Conservation (phyloP, 495 filamentous ascomycete species). For the Podospora sp. region DNA sequence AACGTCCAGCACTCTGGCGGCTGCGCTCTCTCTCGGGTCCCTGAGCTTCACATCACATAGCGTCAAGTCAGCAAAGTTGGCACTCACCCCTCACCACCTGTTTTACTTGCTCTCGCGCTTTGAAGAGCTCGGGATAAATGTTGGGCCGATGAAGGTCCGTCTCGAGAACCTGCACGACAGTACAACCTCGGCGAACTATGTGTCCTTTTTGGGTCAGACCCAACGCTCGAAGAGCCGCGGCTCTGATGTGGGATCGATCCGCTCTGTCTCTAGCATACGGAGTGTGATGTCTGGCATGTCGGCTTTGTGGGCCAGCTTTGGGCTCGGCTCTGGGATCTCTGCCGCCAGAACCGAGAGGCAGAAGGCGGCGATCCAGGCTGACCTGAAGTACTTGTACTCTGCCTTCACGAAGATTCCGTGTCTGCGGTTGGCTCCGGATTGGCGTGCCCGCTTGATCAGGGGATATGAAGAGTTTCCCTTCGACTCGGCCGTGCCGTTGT, state of each 20-base stretch:
- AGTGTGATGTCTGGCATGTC: slow-evolving; percentile 98
- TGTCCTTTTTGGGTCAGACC: slow-evolving; percentile 86
- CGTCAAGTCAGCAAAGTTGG: slow-evolving; percentile 86
- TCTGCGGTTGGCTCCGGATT: slow-evolving; percentile 83
- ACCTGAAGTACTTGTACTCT: slow-evolving; percentile 94
- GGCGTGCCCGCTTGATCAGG: slow-evolving; percentile 80
- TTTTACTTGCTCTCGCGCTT: slow-evolving; percentile 95
- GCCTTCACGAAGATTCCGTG: slow-evolving; percentile 98
- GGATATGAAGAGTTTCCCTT: slow-evolving; percentile 98
- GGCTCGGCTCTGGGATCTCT: slow-evolving; percentile 72
- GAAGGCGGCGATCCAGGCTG: slow-evolving; percentile 78
- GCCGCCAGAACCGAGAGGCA: slow-evolving; percentile 81
- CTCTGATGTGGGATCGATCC: slow-evolving; percentile 85
- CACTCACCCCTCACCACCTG: slow-evolving; percentile 94
- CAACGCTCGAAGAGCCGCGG: slow-evolving; percentile 73
- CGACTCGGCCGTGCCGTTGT: slow-evolving; percentile 93
- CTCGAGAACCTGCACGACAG: slow-evolving; percentile 93
- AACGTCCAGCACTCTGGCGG: slow-evolving; percentile 73
- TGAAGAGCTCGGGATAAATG: slow-evolving; percentile 84
- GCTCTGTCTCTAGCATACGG: slow-evolving; percentile 93
- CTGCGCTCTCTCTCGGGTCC: slow-evolving; percentile 82
- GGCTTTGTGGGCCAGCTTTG: slow-evolving; percentile 84
- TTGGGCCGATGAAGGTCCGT: slow-evolving; percentile 94
- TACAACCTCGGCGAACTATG: slow-evolving; percentile 84
- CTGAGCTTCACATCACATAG: slow-evolving; percentile 81